Evolutionary conservation across 1,284 basidiomycete genomes (phyloP).

Genomic region (Kwoniella shivajii): DNA sequence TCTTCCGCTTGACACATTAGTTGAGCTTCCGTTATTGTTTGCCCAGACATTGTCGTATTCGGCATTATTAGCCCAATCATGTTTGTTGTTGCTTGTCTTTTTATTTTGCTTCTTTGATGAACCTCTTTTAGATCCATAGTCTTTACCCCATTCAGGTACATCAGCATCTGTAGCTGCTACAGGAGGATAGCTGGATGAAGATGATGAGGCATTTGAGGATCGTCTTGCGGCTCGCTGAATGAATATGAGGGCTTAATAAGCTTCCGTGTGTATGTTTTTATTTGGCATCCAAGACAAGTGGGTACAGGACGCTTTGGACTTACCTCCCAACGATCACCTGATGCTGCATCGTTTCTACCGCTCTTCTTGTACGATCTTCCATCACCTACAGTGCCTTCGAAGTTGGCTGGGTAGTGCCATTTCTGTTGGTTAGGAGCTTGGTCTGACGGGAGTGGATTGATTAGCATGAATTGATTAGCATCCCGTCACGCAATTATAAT

Average conservation of each 20-base stretch:
- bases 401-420: slow-evolving; percentile 56
- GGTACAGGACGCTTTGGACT: slow-evolving; percentile 5
- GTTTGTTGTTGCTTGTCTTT: slow-evolving; percentile 11
- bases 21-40: neutral
- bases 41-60: slow-evolving; percentile 10
- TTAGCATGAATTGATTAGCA: neutral
- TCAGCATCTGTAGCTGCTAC: slow-evolving; percentile 47
- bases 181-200: slow-evolving; percentile 35
- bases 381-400: slow-evolving; percentile 49
- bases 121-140: slow-evolving; percentile 48
- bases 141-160: slow-evolving; percentile 55
- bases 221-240: slow-evolving; percentile 28
- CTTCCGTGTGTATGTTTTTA: neutral
- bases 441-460: slow-evolving; percentile 21
- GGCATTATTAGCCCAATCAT: slow-evolving; percentile 20
- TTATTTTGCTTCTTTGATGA: slow-evolving; percentile 22
- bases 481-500: neutral
- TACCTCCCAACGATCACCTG: slow-evolving; percentile 35
- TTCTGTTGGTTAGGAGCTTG: slow-evolving; percentile 52
- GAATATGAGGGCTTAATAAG: neutral
- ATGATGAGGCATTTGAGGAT: slow-evolving; percentile 19
- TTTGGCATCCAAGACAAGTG: neutral
- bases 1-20: neutral
- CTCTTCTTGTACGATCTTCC: slow-evolving; percentile 29
- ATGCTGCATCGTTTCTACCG: slow-evolving; percentile 15